These are phyloP conservation scores for Colletotrichum orchidophilum DNA, from an alignment of 2,329 filamentous ascomycete genomes.

Conservation along the genomic window DNA sequence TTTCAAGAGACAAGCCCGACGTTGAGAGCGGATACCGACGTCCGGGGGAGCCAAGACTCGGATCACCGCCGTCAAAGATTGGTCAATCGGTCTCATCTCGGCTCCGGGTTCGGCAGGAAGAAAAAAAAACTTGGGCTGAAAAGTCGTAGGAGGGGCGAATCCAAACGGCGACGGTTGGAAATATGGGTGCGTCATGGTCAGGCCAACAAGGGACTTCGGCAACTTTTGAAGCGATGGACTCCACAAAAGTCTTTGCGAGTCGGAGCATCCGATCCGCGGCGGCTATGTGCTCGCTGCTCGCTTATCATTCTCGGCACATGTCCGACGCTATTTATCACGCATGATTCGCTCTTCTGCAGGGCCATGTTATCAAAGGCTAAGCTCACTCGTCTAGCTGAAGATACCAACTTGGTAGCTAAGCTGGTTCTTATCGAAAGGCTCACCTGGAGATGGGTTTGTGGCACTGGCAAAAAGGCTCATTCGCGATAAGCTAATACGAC, in stretches of 20 bases:
- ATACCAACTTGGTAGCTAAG: neutral
- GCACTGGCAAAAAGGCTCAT: neutral
- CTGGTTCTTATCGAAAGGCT: neutral
- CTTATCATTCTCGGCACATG: constrained; percentile 10
- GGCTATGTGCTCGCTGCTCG: neutral
- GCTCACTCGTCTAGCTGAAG: neutral
- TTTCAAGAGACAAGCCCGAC: neutral
- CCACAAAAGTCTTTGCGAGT: constrained; percentile 7
- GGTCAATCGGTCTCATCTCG: constrained; percentile 11
- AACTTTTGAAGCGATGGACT: constrained; percentile 25
- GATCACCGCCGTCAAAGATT: constrained; percentile 18
- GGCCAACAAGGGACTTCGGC: constrained; percentile 9
- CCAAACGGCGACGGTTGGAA: neutral
- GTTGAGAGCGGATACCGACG: neutral
- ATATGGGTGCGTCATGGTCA: constrained; percentile 9
- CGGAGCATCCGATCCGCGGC: constrained; percentile 19
- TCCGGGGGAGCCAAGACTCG: constrained; percentile 11
- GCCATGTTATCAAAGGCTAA: neutral
- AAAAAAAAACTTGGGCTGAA: neutral
- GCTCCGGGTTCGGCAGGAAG: constrained; percentile 20
- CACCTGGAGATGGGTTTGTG: neutral
- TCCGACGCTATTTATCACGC: constrained; percentile 3
- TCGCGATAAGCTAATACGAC: neutral
- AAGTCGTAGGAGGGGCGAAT: neutral
- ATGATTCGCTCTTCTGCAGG: neutral